Evolutionary conservation across 768 basidiomycete species (phyloP), one percentile per base, ranked within the genome.

Genomic region (Amanita thiersii): DNA sequence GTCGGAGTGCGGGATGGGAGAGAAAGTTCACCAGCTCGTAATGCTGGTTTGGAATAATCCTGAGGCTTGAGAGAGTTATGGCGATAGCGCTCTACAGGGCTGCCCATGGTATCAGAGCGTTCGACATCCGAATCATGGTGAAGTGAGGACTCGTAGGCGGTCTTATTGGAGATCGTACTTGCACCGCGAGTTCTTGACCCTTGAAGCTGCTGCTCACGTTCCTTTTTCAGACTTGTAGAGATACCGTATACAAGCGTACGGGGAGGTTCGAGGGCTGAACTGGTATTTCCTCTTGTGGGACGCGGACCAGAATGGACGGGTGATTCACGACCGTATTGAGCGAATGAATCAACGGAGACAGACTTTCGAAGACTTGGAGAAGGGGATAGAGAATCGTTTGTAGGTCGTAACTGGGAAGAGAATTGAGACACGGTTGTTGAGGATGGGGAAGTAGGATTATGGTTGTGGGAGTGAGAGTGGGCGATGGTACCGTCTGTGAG

Each of bases 321-420:
- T 37, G 56, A 56, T 31, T 68, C 64, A 49, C 62, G 64, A 50
- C 61, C 59, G 53, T 65, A 65, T 25, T 63, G 64, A 37, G 74
- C 70, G 57, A 87, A 81, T 7, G 86, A 87, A 58, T 87, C 86
- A 46, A 79, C 83, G 15, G 86, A 87, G 46, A 82, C 60, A 20
- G 84, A 81, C 63, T 86, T 86, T 52, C 82, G 73, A 41, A 87
- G 71, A 45, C 54, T 58, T 34, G 65, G 61, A 15, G 65, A 52
- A 15, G 64, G 59, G 32, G 52, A 46, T 41, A 60, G 56, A 40
- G 61, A 52, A 20, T 54, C 44, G 33, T 45, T 46, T 37, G 44
- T 54, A 24, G 25, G 63, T 44, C 42, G 53, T 3, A 35, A 21
- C 15, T 43, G 31, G 8, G 24, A n/a, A n/a, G n/a, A n/a, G n/a